phyloP scores from a whole-genome alignment of 768 basidiomycete genomes.

The Panaeolus cyanescens region DNA sequence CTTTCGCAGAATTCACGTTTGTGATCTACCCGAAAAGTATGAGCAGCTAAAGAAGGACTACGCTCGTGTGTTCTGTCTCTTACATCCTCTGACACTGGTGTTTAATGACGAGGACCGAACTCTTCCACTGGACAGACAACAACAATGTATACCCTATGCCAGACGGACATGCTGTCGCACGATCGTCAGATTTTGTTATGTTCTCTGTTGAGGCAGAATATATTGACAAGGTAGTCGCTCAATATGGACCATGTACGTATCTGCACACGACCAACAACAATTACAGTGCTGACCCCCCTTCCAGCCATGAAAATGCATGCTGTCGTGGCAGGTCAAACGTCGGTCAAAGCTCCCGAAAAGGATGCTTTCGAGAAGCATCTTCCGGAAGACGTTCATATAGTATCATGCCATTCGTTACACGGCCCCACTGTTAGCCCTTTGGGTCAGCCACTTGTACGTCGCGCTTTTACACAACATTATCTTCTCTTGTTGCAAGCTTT shows the following conservation, averaged over 20 bases:
- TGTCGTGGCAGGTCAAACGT: conserved; percentile 94
- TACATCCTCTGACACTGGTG: background rate
- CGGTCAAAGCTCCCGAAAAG: conserved; percentile 93
- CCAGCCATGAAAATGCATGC: conserved; percentile 91
- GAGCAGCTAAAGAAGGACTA: conserved; percentile 63
- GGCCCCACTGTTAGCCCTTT: conserved; percentile 87
- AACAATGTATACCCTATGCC: conserved; percentile 66
- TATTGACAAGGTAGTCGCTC: conserved; percentile 78
- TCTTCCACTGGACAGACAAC: conserved; percentile 35
- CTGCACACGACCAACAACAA: background rate
- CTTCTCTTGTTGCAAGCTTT: background rate
- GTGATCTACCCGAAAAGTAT: conserved; percentile 78
- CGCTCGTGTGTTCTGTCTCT: conserved; percentile 42
- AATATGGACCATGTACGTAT: conserved; percentile 88
- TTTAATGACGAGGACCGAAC: background rate
- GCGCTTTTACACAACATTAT: background rate
- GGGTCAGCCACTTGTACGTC: conserved; percentile 85
- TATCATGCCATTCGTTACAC: conserved; percentile 94
- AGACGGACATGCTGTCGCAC: conserved; percentile 89
- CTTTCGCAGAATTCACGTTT: conserved; percentile 76
- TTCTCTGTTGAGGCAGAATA: conserved; percentile 95
- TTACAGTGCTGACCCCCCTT: background rate
- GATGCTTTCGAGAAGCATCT: conserved; percentile 87
- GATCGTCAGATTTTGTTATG: conserved; percentile 90
- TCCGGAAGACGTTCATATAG: conserved; percentile 83